phyloP scores from a whole-genome alignment of 768 basidiomycete species.

The Inosperma sp. region DNA sequence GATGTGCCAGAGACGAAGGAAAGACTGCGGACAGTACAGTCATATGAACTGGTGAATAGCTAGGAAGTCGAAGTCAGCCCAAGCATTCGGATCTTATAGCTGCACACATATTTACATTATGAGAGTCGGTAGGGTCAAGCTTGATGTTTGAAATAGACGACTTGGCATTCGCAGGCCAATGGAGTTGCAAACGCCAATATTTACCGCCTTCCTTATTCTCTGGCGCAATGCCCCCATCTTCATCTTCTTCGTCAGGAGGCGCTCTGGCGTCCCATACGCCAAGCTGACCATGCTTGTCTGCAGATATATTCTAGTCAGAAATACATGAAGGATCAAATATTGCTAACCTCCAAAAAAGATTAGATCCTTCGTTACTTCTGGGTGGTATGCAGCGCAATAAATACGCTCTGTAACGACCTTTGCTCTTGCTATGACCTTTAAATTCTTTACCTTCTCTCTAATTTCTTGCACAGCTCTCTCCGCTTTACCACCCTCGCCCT shows the following conservation, averaged over 20 bases:
- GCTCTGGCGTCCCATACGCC: constrained; percentile 87
- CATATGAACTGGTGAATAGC: constrained; percentile 81
- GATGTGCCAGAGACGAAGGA: constrained; percentile 73
- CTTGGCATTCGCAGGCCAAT: constrained; percentile 78
- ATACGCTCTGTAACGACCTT: constrained; percentile 74
- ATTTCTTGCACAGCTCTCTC: constrained; percentile 52
- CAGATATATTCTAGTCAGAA: neutral
- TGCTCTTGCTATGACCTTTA: constrained; percentile 70
- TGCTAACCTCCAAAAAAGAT: constrained; percentile 78
- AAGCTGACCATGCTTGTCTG: constrained; percentile 79
- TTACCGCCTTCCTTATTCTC: constrained; percentile 59
- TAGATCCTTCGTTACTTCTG: constrained; percentile 72
- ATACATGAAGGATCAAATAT: neutral
- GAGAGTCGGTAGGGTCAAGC: constrained; percentile 69
- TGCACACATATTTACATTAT: constrained; percentile 47
- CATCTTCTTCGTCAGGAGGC: constrained; percentile 60
- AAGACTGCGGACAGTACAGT: constrained; percentile 68
- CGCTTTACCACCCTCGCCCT: constrained; percentile 41
- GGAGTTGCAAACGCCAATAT: constrained; percentile 74
- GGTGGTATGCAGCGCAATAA: constrained; percentile 79
- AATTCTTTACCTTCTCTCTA: constrained; percentile 45
- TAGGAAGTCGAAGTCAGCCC: constrained; percentile 23
- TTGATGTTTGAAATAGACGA: constrained; percentile 79
- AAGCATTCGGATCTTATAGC: neutral
- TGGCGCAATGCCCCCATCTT: constrained; percentile 48